Percentiles rank a stretch among this genome's conserved stretches.
phyloP scores from a whole-genome alignment of 306 rosid genomes.

The Trifolium subterraneum region DNA sequence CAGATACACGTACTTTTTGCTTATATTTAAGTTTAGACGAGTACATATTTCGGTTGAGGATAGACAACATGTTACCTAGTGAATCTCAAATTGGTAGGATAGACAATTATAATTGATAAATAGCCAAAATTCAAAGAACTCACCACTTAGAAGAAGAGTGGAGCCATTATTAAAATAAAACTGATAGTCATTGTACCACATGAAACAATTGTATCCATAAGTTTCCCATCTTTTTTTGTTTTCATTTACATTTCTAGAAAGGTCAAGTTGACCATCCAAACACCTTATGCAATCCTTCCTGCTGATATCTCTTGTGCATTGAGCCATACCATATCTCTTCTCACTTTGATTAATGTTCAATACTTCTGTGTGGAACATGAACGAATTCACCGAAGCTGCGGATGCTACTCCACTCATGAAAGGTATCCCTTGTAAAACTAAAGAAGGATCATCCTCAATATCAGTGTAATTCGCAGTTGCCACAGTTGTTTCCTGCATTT shows the following conservation, averaged over 20 bases:
- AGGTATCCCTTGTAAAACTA: slow-evolving; percentile 17
- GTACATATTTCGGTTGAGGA: neutral
- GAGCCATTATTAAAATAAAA: slow-evolving; percentile 59
- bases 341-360: slow-evolving; percentile 45
- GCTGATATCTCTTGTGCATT: slow-evolving; percentile 64
- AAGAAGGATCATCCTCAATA: slow-evolving; percentile 53
- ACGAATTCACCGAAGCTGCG: slow-evolving; percentile 33
- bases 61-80: neutral
- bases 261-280: slow-evolving; percentile 48
- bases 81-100: neutral
- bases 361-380: slow-evolving; percentile 47
- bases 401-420: neutral
- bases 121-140: slow-evolving; percentile 20
- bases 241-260: slow-evolving; percentile 49
- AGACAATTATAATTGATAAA: too few relatives aligned
- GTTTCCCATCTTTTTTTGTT: slow-evolving; percentile 66
- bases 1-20: neutral
- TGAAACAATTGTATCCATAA: slow-evolving; percentile 59
- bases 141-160: slow-evolving; percentile 55
- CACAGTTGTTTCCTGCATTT: slow-evolving; percentile 42
- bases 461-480: slow-evolving; percentile 54
- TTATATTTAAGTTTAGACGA: neutral
- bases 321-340: slow-evolving; percentile 72
- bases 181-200: slow-evolving; percentile 67
- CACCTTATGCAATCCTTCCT: slow-evolving; percentile 53